Evolutionary conservation across 352 stramenopile species (phyloP).

Genomic region (Globisporangium paddicum): DNA sequence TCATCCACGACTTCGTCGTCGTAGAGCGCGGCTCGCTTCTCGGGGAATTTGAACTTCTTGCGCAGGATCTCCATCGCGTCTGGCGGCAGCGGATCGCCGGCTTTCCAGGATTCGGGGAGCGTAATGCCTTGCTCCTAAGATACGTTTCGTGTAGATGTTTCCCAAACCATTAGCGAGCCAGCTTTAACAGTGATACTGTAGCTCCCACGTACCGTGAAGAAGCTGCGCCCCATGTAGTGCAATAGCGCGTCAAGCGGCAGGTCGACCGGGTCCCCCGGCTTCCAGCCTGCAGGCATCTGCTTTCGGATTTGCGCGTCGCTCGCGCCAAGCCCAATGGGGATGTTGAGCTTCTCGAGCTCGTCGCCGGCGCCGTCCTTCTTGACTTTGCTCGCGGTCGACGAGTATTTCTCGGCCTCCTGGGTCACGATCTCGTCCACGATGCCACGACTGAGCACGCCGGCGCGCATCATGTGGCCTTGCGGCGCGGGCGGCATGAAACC

Average conservation of each 20-base stretch:
- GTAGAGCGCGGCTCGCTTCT: conserved; percentile 63
- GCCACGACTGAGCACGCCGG: conserved; percentile 71
- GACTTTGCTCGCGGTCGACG: conserved; percentile 32
- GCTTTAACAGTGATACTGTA: too few species aligned
- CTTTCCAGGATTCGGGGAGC: conserved; percentile 67
- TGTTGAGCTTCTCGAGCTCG: conserved; percentile 39
- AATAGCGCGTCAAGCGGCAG: conserved; percentile 69
- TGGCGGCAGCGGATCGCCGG: conserved; percentile 53
- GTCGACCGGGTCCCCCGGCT: conserved; percentile 73
- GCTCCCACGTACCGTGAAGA: conserved; percentile 42
- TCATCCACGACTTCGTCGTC: conserved; percentile 75
- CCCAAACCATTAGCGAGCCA: too few species aligned
- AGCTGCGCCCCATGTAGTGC: conserved; percentile 75
- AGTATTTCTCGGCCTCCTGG: conserved; percentile 60
- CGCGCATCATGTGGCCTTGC: conserved; percentile 84
- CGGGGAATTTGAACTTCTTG: conserved; percentile 76
- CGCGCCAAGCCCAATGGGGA: conserved; percentile 62
- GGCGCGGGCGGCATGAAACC: conserved; percentile 81
- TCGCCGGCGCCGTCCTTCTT: conserved; percentile 27
- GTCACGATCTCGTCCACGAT: conserved; percentile 80
- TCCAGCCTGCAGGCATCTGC: conserved; percentile 76
- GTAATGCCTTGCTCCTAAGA: conserved; percentile 62
- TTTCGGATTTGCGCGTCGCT: conserved; percentile 71
- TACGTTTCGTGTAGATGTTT: background rate
- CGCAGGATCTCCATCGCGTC: conserved; percentile 74